Evolutionary conservation across 805 yeast species (phyloP).

Genomic region (Deakozyma indianensis): DNA sequence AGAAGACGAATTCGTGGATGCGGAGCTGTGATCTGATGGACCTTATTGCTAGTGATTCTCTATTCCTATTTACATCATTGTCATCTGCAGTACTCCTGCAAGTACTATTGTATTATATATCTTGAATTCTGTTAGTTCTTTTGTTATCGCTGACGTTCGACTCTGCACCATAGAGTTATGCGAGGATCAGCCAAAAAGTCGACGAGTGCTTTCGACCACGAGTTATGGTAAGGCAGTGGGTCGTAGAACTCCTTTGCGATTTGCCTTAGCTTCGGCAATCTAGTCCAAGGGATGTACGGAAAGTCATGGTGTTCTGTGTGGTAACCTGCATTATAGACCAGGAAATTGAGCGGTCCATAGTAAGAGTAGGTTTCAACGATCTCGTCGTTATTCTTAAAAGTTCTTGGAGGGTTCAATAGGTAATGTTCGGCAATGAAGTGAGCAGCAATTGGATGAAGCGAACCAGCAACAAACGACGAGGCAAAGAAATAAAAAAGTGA

Average conservation of each 20-base stretch:
- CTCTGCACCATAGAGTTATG: constrained; percentile 67
- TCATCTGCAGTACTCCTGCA: too few species aligned
- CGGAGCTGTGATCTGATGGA: not conserved
- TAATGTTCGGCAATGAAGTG: constrained; percentile 95
- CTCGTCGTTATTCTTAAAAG: constrained; percentile 9
- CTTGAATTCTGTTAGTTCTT: too few species aligned
- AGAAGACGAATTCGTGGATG: constrained; percentile 3
- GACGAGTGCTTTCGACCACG: constrained; percentile 67
- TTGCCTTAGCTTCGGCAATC: constrained; percentile 44
- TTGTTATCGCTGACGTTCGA: constrained; percentile 48
- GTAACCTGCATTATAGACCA: constrained; percentile 89
- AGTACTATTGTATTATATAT: not conserved
- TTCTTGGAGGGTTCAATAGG: constrained; percentile 29
- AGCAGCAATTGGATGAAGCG: constrained; percentile 88
- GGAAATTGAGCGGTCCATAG: constrained; percentile 61
- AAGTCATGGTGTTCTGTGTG: constrained; percentile 95
- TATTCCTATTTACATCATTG: too few species aligned
- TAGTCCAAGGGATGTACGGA: constrained; percentile 87
- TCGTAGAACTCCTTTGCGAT: constrained; percentile 73
- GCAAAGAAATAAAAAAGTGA: constrained; percentile 52
- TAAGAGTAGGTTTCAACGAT: constrained; percentile 74
- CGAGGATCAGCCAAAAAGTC: constrained; percentile 56
- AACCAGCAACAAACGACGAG: constrained; percentile 79
- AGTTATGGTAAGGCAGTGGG: constrained; percentile 58
- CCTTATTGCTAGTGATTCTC: too few species aligned